Percentiles rank a stretch among this genome's conserved stretches.
Conservation (phyloP, 495 filamentous ascomycete species). For the Alectoria sarmentosa region DNA sequence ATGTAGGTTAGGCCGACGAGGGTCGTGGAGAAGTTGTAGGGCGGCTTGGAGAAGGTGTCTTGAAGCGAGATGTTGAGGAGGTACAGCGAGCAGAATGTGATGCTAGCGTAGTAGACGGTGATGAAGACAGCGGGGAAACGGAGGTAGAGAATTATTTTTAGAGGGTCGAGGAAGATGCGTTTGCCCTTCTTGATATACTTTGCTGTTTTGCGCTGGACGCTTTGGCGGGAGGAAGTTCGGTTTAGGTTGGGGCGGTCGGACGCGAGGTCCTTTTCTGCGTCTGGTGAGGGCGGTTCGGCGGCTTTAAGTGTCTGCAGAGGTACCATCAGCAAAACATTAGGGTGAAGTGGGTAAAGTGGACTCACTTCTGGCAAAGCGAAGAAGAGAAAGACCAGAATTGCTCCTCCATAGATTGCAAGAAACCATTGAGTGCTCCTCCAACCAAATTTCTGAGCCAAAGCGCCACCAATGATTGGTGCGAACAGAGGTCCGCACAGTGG, state of each 20-base stretch:
- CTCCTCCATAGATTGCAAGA: slow-evolving; percentile 65
- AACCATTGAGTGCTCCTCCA: slow-evolving; percentile 92
- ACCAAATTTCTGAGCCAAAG: slow-evolving; percentile 58
- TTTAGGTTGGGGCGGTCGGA: slow-evolving; percentile 34
- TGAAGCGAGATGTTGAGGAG: slow-evolving; percentile 83
- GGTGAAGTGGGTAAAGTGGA: not conserved
- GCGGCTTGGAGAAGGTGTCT: slow-evolving; percentile 59
- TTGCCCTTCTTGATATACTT: slow-evolving; percentile 49
- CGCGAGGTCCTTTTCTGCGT: slow-evolving; percentile 24
- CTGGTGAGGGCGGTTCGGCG: slow-evolving; percentile 23
- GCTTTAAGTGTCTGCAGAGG: slow-evolving; percentile 23
- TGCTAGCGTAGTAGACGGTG: slow-evolving; percentile 73
- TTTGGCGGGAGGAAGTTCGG: slow-evolving; percentile 54
- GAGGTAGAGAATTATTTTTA: slow-evolving; percentile 70
- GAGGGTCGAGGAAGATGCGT: slow-evolving; percentile 68
- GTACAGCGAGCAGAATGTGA: slow-evolving; percentile 78
- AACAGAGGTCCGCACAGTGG: slow-evolving; percentile 81
- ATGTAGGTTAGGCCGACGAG: slow-evolving; percentile 78
- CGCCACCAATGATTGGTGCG: slow-evolving; percentile 82
- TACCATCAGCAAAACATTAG: not conserved
- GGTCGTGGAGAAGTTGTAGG: slow-evolving; percentile 68
- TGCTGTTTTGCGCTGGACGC: slow-evolving; percentile 45
- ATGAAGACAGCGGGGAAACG: slow-evolving; percentile 73
- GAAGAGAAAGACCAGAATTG: slow-evolving; percentile 53
- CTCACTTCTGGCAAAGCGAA: slow-evolving; percentile 63